Evolutionary conservation across 2,329 filamentous ascomycete species (phyloP).

Genomic region (Cladophialophora psammophila): DNA sequence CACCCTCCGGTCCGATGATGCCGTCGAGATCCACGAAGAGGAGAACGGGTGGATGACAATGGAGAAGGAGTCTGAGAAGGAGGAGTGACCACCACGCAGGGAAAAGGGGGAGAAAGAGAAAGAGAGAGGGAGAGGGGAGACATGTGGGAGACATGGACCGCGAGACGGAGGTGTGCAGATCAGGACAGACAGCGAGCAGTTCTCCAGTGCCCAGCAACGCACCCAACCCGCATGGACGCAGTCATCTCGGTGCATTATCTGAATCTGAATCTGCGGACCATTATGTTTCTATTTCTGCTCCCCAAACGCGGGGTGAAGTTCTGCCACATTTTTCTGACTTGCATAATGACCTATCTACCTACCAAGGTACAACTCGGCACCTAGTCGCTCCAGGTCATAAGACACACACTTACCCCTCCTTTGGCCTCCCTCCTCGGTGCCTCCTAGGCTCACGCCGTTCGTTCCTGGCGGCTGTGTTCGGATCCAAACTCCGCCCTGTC

Average conservation of each 20-base stretch:
- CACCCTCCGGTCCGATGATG: constrained; percentile 1
- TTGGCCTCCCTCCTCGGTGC: neutral
- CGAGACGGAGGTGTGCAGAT: neutral
- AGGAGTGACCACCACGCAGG: neutral
- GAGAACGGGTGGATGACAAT: neutral
- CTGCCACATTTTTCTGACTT: neutral
- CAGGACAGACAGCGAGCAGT: neutral
- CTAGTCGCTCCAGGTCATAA: constrained; percentile 7
- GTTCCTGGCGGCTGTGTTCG: constrained; percentile 16
- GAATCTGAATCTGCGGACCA: neutral
- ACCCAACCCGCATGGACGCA: neutral
- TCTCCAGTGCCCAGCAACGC: neutral
- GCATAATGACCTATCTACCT: neutral
- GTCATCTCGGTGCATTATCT: neutral
- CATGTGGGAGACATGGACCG: neutral
- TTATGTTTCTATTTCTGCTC: constrained; percentile 6
- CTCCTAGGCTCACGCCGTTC: neutral
- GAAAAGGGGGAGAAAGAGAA: neutral
- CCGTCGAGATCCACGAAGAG: constrained; percentile 7
- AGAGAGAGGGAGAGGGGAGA: neutral
- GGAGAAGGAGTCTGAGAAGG: neutral
- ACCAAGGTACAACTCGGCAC: too few relatives aligned
- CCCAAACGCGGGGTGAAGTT: constrained; percentile 14
- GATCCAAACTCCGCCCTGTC: constrained; percentile 5
- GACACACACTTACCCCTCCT: neutral